These are phyloP conservation scores for Kwoniella europaea DNA, from an alignment of 768 basidiomycete genomes.

Conservation along the genomic window DNA sequence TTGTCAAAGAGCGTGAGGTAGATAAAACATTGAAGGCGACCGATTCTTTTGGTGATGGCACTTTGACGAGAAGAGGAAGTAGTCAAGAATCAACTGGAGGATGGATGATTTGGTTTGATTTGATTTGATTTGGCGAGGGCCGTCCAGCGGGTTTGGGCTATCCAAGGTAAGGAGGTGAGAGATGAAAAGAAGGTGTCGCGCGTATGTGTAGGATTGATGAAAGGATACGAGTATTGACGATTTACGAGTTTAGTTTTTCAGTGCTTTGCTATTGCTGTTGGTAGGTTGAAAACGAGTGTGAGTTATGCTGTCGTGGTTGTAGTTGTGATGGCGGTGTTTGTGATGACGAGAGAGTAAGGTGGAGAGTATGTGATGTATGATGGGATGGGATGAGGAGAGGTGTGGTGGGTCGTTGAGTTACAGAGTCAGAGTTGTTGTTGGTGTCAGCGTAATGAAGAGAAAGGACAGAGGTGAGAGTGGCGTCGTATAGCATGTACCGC, in stretches of 20 bases:
- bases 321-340: background rate
- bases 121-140: background rate
- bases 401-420: slow-evolving; percentile 8
- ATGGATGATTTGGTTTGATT: background rate
- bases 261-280: background rate
- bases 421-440: background rate
- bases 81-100: background rate
- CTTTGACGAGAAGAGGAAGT: background rate
- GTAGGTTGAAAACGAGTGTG: background rate
- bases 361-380: background rate
- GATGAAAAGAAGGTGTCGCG: slow-evolving; percentile 1
- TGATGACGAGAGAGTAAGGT: background rate
- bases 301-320: background rate
- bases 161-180: background rate
- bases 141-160: slow-evolving; percentile 1
- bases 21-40: background rate
- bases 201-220: background rate
- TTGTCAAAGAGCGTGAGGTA: slow-evolving; percentile 4
- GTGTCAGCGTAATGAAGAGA: background rate
- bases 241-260: background rate
- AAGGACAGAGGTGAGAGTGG: slow-evolving; percentile 2
- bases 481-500: background rate
- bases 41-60: background rate
- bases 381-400: no score
- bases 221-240: background rate